phyloP scores from a whole-genome alignment of 192 early-diverging fungal genomes.

The Podila clonocystis region DNA sequence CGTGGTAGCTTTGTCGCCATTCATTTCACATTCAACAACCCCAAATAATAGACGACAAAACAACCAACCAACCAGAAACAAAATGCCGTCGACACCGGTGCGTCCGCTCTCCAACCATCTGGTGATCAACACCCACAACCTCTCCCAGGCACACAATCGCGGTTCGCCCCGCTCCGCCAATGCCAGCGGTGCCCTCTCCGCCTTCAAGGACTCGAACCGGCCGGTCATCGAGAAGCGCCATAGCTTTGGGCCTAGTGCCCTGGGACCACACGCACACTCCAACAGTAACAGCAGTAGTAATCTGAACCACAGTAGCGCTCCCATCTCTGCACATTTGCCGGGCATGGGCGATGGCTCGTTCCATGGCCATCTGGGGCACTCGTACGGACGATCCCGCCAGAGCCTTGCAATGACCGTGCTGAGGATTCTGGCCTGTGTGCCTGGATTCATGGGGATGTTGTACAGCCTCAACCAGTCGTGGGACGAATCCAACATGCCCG shows the following conservation, averaged over 20 bases:
- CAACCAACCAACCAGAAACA: neutral
- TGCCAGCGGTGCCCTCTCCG: slow-evolving; percentile 7
- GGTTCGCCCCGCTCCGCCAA: slow-evolving; percentile 43
- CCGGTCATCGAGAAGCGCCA: slow-evolving; percentile 38
- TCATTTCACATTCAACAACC: neutral
- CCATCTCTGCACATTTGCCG: slow-evolving; percentile 1
- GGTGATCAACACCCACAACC: slow-evolving; percentile 50
- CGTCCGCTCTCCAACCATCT: slow-evolving; percentile 43
- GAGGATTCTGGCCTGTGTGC: slow-evolving; percentile 17
- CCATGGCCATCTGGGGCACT: slow-evolving; percentile 35
- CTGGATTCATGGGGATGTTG: slow-evolving; percentile 27
- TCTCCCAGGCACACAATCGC: slow-evolving; percentile 49
- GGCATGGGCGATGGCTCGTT: neutral
- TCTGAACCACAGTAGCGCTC: neutral
- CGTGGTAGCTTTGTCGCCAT: neutral
- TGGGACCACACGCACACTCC: slow-evolving; percentile 2
- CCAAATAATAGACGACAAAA: neutral
- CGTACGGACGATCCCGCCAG: slow-evolving; percentile 21
- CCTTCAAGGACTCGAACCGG: slow-evolving; percentile 28
- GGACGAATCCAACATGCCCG: neutral
- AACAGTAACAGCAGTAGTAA: slow-evolving; percentile 1
- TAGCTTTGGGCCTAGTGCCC: slow-evolving; percentile 23
- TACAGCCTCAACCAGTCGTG: slow-evolving; percentile 24
- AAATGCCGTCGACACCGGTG: slow-evolving; percentile 41
- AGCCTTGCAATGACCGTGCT: slow-evolving; percentile 30